phyloP scores from a whole-genome alignment of 768 basidiomycete genomes.

The Galerina marginata region DNA sequence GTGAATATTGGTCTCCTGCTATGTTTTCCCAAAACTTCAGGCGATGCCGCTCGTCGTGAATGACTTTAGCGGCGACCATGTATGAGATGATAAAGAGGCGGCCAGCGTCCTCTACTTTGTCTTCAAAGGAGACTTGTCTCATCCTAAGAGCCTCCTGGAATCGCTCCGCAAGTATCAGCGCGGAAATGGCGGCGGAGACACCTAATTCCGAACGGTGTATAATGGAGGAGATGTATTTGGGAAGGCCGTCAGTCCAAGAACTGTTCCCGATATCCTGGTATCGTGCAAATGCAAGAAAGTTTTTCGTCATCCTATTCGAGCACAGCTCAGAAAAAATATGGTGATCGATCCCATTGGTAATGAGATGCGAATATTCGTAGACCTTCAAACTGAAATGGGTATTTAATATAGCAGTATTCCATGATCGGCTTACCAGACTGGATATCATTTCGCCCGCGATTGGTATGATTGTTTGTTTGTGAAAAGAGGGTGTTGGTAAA shows the following conservation, averaged over 20 bases:
- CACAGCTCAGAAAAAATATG: slow-evolving; percentile 19
- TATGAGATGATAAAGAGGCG: slow-evolving; percentile 23
- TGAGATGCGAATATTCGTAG: slow-evolving; percentile 20
- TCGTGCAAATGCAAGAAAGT: slow-evolving; percentile 6
- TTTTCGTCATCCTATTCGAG: slow-evolving; percentile 11
- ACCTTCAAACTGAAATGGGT: slow-evolving; percentile 5
- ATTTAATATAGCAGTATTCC: neutral
- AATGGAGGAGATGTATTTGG: slow-evolving; percentile 16
- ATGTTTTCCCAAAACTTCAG: slow-evolving; percentile 20
- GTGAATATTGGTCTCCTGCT: slow-evolving; percentile 13
- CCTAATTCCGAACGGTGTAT: slow-evolving; percentile 18
- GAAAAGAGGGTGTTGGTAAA: neutral
- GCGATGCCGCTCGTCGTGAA: slow-evolving; percentile 16
- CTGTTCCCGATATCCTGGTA: neutral
- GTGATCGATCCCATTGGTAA: slow-evolving; percentile 19
- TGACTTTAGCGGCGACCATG: slow-evolving; percentile 23
- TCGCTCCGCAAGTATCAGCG: slow-evolving; percentile 17
- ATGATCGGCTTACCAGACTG: neutral
- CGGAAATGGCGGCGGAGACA: slow-evolving; percentile 15
- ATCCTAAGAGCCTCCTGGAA: slow-evolving; percentile 12
- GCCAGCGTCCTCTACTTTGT: slow-evolving; percentile 20
- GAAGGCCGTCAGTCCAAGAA: slow-evolving; percentile 12
- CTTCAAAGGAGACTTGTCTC: neutral
- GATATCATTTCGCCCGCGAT: slow-evolving; percentile 2
- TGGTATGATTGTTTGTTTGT: neutral